A percentile compares a stretch with the other conserved stretches of the same genome.
Conservation (phyloP, 2,329 filamentous ascomycete genomes). For the Fulvia fulva region DNA sequence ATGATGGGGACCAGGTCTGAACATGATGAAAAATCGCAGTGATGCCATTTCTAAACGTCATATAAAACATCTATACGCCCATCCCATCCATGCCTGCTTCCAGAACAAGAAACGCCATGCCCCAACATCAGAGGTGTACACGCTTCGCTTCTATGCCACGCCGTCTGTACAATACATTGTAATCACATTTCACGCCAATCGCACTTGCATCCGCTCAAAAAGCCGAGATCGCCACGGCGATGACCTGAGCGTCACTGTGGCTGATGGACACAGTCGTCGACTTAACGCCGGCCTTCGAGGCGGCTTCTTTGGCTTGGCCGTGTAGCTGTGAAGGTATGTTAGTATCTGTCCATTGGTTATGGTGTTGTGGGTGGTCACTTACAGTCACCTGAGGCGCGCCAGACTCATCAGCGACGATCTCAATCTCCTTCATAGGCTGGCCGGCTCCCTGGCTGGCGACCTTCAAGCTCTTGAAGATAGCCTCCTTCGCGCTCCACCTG, state of each 20-base stretch:
- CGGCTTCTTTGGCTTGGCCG: conserved; percentile 76
- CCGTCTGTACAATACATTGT: conserved; percentile 12
- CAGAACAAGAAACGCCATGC: not conserved
- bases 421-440: conserved; percentile 88
- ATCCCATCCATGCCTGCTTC: not conserved
- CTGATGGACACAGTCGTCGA: conserved; percentile 90
- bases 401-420: conserved; percentile 75
- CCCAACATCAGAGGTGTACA: not conserved
- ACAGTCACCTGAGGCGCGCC: conserved; percentile 83
- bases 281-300: conserved; percentile 83
- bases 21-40: not conserved
- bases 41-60: not conserved
- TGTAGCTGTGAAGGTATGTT: conserved; percentile 60
- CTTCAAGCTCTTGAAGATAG: conserved; percentile 94
- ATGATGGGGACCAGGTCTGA: no score
- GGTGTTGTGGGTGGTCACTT: conserved; percentile 44
- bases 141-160: conserved; percentile 7
- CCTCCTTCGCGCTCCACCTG: conserved; percentile 96
- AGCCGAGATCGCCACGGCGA: conserved; percentile 68
- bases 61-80: not conserved
- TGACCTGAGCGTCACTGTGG: conserved; percentile 89
- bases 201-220: conserved; percentile 20
- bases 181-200: not conserved
- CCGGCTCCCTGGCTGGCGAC: conserved; percentile 84
- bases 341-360: conserved; percentile 10